Evolutionary conservation across 371 early-diverging fungal genomes (phyloP).

Genomic region (Rhizopus arrhizus): DNA sequence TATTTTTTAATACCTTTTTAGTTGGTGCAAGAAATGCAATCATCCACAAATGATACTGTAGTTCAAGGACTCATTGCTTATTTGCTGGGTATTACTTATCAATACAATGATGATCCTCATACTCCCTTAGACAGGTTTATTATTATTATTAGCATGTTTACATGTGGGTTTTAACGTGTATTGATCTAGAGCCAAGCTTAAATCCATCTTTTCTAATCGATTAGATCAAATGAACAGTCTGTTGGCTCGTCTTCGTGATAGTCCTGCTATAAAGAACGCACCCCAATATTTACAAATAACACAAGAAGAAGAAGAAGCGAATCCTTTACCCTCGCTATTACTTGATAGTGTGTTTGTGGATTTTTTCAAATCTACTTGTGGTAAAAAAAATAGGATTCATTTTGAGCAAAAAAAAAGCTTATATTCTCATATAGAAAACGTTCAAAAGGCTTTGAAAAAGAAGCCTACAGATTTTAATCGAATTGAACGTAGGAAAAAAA

Average conservation of each 20-base stretch:
- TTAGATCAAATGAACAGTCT: constrained; percentile 85
- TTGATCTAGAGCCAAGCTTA: constrained; percentile 62
- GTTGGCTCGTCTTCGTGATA: constrained; percentile 83
- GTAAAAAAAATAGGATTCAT: constrained; percentile 36
- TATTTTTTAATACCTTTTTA: constrained; percentile 20
- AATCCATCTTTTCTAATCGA: constrained; percentile 81
- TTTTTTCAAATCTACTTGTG: constrained; percentile 77
- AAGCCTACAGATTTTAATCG: constrained; percentile 39
- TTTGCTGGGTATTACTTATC: constrained; percentile 81
- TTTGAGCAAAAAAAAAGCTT: neutral
- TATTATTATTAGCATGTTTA: constrained; percentile 31
- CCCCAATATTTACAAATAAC: constrained; percentile 63
- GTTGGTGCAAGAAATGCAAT: constrained; percentile 87
- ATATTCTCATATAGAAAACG: constrained; percentile 27
- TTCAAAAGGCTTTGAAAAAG: constrained; percentile 45
- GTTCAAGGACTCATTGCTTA: constrained; percentile 91
- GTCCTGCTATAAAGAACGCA: constrained; percentile 75
- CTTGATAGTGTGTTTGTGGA: constrained; percentile 85
- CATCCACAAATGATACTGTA: constrained; percentile 78
- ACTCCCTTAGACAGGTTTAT: constrained; percentile 55
- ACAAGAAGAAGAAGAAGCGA: constrained; percentile 49
- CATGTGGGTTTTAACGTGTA: too few relatives aligned
- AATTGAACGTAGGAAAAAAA: constrained; percentile 22
- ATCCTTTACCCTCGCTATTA: constrained; percentile 57
- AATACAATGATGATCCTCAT: constrained; percentile 82